Conservation (phyloP, 345 rosid genomes). For the Kernera saxatilis region DNA sequence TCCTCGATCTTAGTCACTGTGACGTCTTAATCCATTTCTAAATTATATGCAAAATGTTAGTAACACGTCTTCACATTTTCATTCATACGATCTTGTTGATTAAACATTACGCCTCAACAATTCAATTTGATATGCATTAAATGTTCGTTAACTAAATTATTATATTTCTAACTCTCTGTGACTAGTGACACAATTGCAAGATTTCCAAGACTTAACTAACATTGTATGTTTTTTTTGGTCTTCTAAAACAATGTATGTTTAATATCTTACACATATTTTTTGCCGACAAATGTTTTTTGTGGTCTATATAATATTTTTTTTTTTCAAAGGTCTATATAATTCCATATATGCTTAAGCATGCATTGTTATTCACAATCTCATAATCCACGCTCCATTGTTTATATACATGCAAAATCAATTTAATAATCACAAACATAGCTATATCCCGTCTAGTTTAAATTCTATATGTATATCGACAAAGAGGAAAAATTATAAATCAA, state of each 20-base stretch:
- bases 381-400: background rate
- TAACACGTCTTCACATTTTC: background rate
- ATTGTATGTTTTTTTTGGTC: background rate
- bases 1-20: background rate
- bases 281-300: background rate
- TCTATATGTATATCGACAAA: background rate
- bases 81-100: background rate
- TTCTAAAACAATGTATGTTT: background rate
- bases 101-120: conserved; percentile 1
- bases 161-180: background rate
- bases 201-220: background rate
- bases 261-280: background rate
- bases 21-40: background rate
- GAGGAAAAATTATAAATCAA: background rate
- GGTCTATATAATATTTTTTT: no score
- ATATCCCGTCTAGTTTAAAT: background rate
- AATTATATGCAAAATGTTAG: background rate
- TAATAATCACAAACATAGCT: background rate
- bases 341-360: background rate
- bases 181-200: background rate
- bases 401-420: background rate
- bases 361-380: no score
- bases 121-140: background rate
- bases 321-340: no score
- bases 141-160: background rate